Evolutionary conservation across 805 yeast species (phyloP), one percentile per base, ranked within the genome.

Genomic region (Dipodascopsis uninucleata): DNA sequence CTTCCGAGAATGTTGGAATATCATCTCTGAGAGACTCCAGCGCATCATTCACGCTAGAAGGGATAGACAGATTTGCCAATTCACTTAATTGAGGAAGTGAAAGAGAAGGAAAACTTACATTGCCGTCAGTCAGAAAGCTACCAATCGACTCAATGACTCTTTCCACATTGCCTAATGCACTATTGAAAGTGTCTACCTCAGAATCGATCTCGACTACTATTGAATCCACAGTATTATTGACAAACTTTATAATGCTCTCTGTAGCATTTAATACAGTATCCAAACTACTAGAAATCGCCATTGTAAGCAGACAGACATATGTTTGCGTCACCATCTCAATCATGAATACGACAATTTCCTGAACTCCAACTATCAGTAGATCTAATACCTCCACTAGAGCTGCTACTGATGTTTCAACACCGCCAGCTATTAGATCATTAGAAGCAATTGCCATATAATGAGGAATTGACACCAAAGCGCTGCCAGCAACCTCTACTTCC

Each of bases 321-420:
- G 97, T 93, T 0, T 97, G 97, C 1, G 88, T 63, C 37, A 83
- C 76, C 52, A 90, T 57, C 25, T 88, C 87, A 6, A 90, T 66
- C 5, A 78, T 67, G 59, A 90, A 85, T 3, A 77, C 59, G 0
- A 85, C 60, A 31, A 88, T 52, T 32, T 72, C 70, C 55, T 84
- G 81, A 5, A 81, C 66, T 0, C 79, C 82, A 0, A 77, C 74
- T 0, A 85, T 59, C 8, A 78, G 56, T 37, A 79, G 45, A 1
- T 70, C 58, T 8, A 85, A 43, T 0, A 74, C 53, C 2, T 68
- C 61, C 23, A 74, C 57, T 7, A 79, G 65, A 0, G 72, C 77
- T 7, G 69, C 62, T 28, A 79, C 72, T 0, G 80, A 59, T 31
- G 72, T 71, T 10, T 72, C 69, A 29, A 85, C 58, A 0, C 75